phyloP scores from a whole-genome alignment of 768 basidiomycete species.

The Russula dissimulans region DNA sequence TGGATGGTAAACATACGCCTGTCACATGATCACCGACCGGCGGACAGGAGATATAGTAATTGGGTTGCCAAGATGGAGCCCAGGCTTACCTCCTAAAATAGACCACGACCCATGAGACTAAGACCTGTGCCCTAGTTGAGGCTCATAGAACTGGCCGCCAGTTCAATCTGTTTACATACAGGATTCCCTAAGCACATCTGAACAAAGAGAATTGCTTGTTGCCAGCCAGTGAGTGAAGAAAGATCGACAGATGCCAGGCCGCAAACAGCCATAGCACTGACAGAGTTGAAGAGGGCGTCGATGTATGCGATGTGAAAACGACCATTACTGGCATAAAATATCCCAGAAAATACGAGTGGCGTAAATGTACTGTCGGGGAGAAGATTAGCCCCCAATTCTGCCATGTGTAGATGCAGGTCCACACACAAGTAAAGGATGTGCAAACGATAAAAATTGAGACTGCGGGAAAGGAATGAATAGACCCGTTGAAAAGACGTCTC shows the following conservation, averaged over 20 bases:
- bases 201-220: conserved; percentile 61
- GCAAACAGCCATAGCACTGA: conserved; percentile 72
- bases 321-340: conserved; percentile 82
- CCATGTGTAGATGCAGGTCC: not conserved
- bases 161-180: conserved; percentile 36
- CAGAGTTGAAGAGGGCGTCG: conserved; percentile 69
- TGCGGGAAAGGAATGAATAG: conserved; percentile 13
- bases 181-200: conserved; percentile 74
- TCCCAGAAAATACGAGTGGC: conserved; percentile 67
- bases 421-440: conserved; percentile 38
- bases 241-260: conserved; percentile 65
- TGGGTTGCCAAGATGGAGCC: not conserved
- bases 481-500: not conserved
- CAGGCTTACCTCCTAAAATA: conserved; percentile 54
- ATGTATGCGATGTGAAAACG: conserved; percentile 59
- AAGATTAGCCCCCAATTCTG: not conserved
- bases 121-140: conserved; percentile 38
- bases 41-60: not conserved
- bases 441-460: conserved; percentile 42
- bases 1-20: conserved; percentile 17
- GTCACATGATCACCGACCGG: not conserved
- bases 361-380: conserved; percentile 48
- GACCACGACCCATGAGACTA: conserved; percentile 80
- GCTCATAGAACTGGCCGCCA: not conserved
- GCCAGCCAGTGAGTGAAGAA: conserved; percentile 58